Evolutionary conservation across 2,329 filamentous ascomycete species (phyloP), one percentile per base, ranked within the genome.

Genomic region (Penicillium sp.): DNA sequence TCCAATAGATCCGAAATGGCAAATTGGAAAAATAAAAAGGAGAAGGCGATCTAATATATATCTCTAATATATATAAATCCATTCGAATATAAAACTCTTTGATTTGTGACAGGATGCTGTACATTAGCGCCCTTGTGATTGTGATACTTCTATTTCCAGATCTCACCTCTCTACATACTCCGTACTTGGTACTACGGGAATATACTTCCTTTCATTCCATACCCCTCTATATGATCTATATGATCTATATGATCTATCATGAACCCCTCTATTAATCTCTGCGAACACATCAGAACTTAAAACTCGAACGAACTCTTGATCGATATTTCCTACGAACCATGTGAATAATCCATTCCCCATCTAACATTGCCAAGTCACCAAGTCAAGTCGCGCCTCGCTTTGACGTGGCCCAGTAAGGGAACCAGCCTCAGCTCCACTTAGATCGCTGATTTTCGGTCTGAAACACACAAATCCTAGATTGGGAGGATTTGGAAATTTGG

Each of bases 131-230:
- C 35, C 33, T 23, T 49, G 50, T 49, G 51, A 57, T 57, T 50
- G 61, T 61, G 57, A 63, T 57, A 53, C 38, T 60, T 65, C 59
- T 60, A 66, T 60, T 64, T 61, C 48, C n/a, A 61, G 55, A 61
- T n/a, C 4, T 19, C 21, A 43, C 49, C 36, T 44, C 25, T 47
- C 35, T 27, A 8, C 27, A 27, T 13, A 33, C 12, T 6, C 0
- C 0, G 31, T 13, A n/a, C n/a, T n/a, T n/a, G n/a, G n/a, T n/a
- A n/a, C n/a, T n/a, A n/a, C n/a, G n/a, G n/a, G n/a, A n/a, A n/a
- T n/a, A 33, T 33, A 33, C 31, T 33, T 33, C 5, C 31, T 15
- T 15, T 33, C 31, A 12, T 31, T 36, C 41, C 7, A 23, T 35
- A 17, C 23, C 51, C 27, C 29, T 43, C 53, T 59, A 44, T 64